Conservation (phyloP, 1,139 yeast genomes). For the Geotrichum candidum region DNA sequence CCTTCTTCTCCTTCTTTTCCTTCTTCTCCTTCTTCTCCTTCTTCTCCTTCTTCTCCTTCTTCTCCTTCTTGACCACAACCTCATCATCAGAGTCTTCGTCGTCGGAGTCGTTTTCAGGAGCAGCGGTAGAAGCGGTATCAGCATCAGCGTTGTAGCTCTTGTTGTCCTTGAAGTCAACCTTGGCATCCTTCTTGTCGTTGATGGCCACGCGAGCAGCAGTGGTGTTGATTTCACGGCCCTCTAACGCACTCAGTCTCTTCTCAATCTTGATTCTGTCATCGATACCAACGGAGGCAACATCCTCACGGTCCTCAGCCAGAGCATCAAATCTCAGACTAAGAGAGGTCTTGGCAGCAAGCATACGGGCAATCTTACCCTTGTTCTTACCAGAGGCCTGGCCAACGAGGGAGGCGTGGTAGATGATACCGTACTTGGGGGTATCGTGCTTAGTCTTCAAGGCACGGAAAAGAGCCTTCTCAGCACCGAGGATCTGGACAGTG, state of each 20-base stretch:
- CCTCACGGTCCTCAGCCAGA: conserved; percentile 86
- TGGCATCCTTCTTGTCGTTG: conserved; percentile 29
- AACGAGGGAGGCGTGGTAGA: conserved; percentile 93
- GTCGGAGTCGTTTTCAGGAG: conserved; percentile 21
- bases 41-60: conserved; percentile 24
- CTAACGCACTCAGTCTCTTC: conserved; percentile 87
- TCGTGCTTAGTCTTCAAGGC: conserved; percentile 97
- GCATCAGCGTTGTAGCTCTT: conserved; percentile 93
- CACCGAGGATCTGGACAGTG: conserved; percentile 96
- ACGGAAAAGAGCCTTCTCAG: conserved; percentile 97
- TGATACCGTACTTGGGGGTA: conserved; percentile 96
- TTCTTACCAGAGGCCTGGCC: conserved; percentile 97
- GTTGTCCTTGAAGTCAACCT: conserved; percentile 18
- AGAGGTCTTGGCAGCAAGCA: conserved; percentile 97
- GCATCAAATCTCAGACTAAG: conserved; percentile 96
- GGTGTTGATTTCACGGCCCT: conserved; percentile 61
- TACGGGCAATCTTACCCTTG: conserved; percentile 98
- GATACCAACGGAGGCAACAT: conserved; percentile 88
- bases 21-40: conserved; percentile 39
- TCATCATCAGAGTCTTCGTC: conserved; percentile 25
- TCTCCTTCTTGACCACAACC: conserved; percentile 21
- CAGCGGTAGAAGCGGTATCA: conserved; percentile 48
- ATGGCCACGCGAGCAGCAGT: conserved; percentile 30
- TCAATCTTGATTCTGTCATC: conserved; percentile 92
- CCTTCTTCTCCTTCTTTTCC: conserved; percentile 39